Percentiles rank a stretch among this genome's conserved stretches.
phyloP scores from a whole-genome alignment of 2,329 filamentous ascomycete genomes.

The Chalaropsis ovoidea region DNA sequence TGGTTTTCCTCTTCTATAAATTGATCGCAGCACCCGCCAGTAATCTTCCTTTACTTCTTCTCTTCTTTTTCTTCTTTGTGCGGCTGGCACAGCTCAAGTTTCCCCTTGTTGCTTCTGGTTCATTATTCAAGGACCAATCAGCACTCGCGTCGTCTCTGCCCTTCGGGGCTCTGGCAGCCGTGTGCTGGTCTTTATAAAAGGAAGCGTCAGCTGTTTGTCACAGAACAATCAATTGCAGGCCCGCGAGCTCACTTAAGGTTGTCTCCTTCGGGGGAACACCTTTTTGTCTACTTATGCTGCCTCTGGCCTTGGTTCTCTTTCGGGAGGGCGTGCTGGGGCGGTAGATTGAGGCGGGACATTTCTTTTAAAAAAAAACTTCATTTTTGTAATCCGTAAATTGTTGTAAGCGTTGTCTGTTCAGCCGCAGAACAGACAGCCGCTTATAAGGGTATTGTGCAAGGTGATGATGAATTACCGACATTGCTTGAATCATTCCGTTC shows the following conservation, averaged over 20 bases:
- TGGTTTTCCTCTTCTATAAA: conserved; percentile 14
- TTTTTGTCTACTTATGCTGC: conserved; percentile 25
- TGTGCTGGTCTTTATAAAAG: conserved; percentile 15
- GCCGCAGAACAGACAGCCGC: conserved; percentile 7
- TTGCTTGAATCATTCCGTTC: too few relatives aligned
- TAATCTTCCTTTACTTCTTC: not conserved
- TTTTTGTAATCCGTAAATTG: not conserved
- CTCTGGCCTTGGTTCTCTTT: conserved; percentile 11
- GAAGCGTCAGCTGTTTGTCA: conserved; percentile 26
- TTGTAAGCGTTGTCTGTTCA: not conserved
- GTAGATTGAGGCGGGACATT: conserved; percentile 26
- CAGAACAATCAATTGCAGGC: conserved; percentile 27
- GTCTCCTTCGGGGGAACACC: not conserved
- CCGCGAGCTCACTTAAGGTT: conserved; percentile 25
- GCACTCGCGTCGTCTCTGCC: not conserved
- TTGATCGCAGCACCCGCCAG: not conserved
- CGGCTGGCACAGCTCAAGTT: conserved; percentile 26
- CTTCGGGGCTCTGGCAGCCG: not conserved
- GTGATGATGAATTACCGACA: too few relatives aligned
- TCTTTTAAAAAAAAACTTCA: not conserved
- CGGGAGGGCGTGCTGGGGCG: conserved; percentile 20
- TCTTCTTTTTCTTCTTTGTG: conserved; percentile 25
- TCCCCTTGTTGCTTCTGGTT: conserved; percentile 26
- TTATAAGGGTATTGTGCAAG: not conserved
- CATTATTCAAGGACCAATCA: conserved; percentile 18